Evolutionary conservation across 352 stramenopile species (phyloP).

Genomic region (Globisporangium paddicum): DNA sequence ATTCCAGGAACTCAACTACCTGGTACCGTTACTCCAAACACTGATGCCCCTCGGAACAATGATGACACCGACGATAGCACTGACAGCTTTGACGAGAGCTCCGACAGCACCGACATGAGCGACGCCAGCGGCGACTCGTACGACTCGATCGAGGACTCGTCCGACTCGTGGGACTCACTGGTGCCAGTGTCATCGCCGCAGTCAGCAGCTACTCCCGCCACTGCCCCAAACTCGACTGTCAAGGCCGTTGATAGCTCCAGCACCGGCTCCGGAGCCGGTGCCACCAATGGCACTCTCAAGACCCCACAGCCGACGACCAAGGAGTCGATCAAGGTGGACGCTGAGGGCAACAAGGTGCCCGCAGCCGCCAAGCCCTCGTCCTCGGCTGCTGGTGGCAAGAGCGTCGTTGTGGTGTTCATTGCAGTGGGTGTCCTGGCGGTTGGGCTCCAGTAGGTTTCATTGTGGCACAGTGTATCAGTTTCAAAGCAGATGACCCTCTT

Average conservation of each 20-base stretch:
- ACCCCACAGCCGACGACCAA: background rate
- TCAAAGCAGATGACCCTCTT: background rate
- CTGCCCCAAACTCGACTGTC: background rate
- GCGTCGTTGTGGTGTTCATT: background rate
- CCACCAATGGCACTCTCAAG: background rate
- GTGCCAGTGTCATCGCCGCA: background rate
- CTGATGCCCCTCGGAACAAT: no score
- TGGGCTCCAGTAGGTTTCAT: background rate
- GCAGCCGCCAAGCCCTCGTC: background rate
- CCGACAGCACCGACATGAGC: no score
- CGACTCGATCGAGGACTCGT: background rate
- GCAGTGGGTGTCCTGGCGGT: background rate
- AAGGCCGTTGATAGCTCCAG: background rate
- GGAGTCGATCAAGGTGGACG: background rate
- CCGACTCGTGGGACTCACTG: background rate
- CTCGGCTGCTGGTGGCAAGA: background rate
- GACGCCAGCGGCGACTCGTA: background rate
- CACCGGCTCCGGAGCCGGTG: background rate
- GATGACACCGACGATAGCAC: no score
- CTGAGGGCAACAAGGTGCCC: background rate
- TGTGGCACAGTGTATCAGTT: no score
- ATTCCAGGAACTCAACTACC: no score
- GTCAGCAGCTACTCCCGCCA: background rate
- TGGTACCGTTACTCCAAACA: no score
- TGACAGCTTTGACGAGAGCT: no score